Evolutionary conservation across 805 yeast species (phyloP), one percentile per base, ranked within the genome.

Genomic region (Sungouiella blattae): DNA sequence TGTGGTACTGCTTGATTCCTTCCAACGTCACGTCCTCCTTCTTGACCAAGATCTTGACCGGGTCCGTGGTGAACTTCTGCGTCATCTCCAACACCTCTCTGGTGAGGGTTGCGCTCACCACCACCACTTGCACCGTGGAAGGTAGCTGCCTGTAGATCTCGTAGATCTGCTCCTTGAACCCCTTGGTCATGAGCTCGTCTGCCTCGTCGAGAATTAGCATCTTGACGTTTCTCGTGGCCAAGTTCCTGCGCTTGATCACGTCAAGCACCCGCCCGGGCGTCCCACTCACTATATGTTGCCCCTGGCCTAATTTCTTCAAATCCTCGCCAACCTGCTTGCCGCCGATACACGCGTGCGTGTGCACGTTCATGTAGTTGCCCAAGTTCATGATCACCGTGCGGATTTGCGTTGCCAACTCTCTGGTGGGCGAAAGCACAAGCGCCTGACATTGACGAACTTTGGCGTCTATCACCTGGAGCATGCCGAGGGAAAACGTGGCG

Each of bases 261-360:
- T 93, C 98, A 43, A 75, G 63, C 26, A 91, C 96, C 57, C 98
- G 77, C 37, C 98, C 98, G 22, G 98, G 98, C 9, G 98, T 93
- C 34, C 98, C 98, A 59, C 93, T 89, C 26, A 93, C 86, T 26
- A 93, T 81, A 53, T 93, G 96, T 53, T 82, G 87, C 43, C 96
- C 95, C 48, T 75, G 81, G 39, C 71, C 71, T 47, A 88, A 70
- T 37, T 78, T 77, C 57, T 84, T 82, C 40, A 83, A 71, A 60
- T 91, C 98, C 37, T 82, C 87, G 30, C 81, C 80, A 40, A 85
- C 82, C 43, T 80, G 78, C 43, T 87, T 87, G 45, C 98, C 98
- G 45, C 98, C 98, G 46, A 91, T 87, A 53, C 95, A 85, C 4
- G 97, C 95, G 57, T 87, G 91, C 40, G 89, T 81, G 35, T 80